Percentiles rank a stretch among this genome's conserved stretches.
Conservation (phyloP, 805 yeast genomes). For the Isabelozyma heimii region DNA sequence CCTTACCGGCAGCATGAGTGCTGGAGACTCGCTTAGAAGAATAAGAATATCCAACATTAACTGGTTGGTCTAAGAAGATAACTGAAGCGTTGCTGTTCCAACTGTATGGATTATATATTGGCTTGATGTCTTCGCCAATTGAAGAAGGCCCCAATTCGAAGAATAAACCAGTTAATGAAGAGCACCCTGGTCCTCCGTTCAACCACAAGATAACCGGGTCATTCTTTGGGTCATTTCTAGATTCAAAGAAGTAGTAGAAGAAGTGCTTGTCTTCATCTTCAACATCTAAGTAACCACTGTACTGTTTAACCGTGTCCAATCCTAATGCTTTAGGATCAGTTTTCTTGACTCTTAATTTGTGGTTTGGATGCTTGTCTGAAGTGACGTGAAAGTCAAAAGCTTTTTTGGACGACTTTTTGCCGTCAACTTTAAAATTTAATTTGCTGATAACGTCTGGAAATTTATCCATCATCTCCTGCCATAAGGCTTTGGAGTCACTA, state of each 20-base stretch:
- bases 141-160: conserved; percentile 34
- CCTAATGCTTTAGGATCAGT: conserved; percentile 46
- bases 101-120: conserved; percentile 25
- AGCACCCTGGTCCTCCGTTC: conserved; percentile 39
- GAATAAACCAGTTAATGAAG: conserved; percentile 31
- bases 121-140: conserved; percentile 24
- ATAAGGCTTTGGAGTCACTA: conserved; percentile 46
- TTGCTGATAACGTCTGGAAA: conserved; percentile 55
- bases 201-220: conserved; percentile 35
- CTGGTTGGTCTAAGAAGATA: conserved; percentile 40
- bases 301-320: conserved; percentile 29
- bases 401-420: conserved; percentile 34
- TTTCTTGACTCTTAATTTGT: conserved; percentile 57
- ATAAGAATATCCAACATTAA: conserved; percentile 32
- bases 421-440: conserved; percentile 51
- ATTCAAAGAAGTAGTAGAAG: conserved; percentile 45
- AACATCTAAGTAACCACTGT: conserved; percentile 31
- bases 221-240: conserved; percentile 40
- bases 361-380: conserved; percentile 40
- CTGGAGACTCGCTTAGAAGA: conserved; percentile 26
- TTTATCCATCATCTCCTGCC: conserved; percentile 62
- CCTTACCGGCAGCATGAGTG: conserved; percentile 33
- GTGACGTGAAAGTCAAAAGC: conserved; percentile 37
- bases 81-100: conserved; percentile 38
- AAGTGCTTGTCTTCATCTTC: conserved; percentile 52